Evolutionary conservation across 192 early-diverging fungal species (phyloP).

Genomic region (Umbelopsis ramanniana): DNA sequence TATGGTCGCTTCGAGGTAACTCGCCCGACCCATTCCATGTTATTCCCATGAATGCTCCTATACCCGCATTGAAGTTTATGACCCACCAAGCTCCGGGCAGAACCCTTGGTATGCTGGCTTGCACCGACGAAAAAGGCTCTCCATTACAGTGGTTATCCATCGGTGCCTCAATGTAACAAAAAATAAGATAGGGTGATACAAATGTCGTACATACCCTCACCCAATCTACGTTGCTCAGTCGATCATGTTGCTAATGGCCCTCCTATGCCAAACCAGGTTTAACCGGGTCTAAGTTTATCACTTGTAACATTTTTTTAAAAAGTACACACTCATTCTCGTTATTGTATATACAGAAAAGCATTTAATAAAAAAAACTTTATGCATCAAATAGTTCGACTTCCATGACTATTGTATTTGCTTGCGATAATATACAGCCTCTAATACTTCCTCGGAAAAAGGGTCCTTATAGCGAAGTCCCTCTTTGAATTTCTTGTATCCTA

Average conservation of each 20-base stretch:
- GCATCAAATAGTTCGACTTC: no score
- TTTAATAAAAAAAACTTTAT: no score
- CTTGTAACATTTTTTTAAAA: background rate
- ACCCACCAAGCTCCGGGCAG: background rate
- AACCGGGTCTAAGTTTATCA: background rate
- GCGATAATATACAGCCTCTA: background rate
- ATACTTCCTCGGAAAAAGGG: background rate
- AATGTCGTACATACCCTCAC: background rate
- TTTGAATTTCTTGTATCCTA: slow-evolving; percentile 10
- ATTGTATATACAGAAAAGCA: background rate
- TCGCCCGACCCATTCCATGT: background rate
- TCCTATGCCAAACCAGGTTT: background rate
- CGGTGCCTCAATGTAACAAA: background rate
- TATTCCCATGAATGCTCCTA: background rate
- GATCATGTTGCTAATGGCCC: background rate
- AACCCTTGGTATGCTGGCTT: slow-evolving; percentile 5
- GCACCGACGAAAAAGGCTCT: slow-evolving; percentile 1
- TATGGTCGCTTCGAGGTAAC: slow-evolving; percentile 10
- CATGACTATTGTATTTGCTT: background rate
- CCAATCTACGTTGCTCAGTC: background rate
- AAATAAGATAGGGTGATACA: background rate
- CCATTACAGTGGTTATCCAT: slow-evolving; percentile 7
- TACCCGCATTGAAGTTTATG: slow-evolving; percentile 5
- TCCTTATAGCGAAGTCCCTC: background rate
- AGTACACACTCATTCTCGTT: background rate